Conservation (phyloP, 768 basidiomycete species). For the Boletus rufocinnamomeus region DNA sequence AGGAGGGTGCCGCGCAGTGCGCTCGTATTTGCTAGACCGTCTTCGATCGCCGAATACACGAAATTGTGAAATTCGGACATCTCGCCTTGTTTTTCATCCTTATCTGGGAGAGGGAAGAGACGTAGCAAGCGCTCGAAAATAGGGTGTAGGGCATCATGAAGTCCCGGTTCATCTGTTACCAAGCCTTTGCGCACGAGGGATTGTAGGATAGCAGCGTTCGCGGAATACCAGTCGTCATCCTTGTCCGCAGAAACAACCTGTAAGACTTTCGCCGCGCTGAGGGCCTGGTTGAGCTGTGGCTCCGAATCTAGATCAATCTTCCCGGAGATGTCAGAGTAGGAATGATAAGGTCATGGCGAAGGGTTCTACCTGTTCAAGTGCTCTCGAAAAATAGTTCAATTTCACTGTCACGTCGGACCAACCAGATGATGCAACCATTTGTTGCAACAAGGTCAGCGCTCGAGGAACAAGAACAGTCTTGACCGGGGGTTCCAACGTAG, state of each 20-base stretch:
- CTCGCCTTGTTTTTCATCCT: slow-evolving; percentile 71
- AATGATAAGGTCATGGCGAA: background rate
- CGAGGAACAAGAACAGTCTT: slow-evolving; percentile 54
- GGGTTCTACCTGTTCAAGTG: slow-evolving; percentile 68
- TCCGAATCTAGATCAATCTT: slow-evolving; percentile 78
- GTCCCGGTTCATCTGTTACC: slow-evolving; percentile 70
- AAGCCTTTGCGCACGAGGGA: slow-evolving; percentile 88
- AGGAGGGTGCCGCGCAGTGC: slow-evolving; percentile 79
- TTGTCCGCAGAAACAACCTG: slow-evolving; percentile 84
- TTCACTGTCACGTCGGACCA: slow-evolving; percentile 94
- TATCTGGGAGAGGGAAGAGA: slow-evolving; percentile 76
- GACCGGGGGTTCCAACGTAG: slow-evolving; percentile 49
- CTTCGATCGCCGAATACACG: slow-evolving; percentile 71
- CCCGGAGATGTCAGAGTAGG: slow-evolving; percentile 9
- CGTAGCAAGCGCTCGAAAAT: slow-evolving; percentile 80
- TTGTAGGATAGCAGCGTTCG: slow-evolving; percentile 72
- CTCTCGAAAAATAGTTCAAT: slow-evolving; percentile 82
- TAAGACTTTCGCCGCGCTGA: slow-evolving; percentile 85
- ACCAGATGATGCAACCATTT: slow-evolving; percentile 78
- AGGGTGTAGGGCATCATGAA: slow-evolving; percentile 82
- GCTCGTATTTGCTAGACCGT: slow-evolving; percentile 73
- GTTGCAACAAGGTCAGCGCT: slow-evolving; percentile 66
- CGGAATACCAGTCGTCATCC: slow-evolving; percentile 75
- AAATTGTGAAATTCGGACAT: slow-evolving; percentile 78
- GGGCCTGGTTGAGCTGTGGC: slow-evolving; percentile 61